A percentile compares a stretch with the other conserved stretches of the same genome.
Conservation (phyloP, 805 yeast genomes). For the Candida dajiaensis region DNA sequence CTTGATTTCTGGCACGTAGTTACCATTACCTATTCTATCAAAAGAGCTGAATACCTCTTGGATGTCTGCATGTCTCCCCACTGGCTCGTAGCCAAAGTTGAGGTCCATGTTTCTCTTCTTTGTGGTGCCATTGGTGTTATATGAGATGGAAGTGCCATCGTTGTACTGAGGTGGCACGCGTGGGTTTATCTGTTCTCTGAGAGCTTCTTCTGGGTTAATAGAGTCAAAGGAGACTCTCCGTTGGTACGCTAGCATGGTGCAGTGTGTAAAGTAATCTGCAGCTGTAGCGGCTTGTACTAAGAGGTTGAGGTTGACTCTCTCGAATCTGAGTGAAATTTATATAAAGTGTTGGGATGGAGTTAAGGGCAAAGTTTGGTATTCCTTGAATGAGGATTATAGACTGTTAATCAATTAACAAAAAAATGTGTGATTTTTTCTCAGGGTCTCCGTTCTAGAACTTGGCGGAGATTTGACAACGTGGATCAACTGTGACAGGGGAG, state of each 20-base stretch:
- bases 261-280: background rate
- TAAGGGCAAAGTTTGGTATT: too few relatives aligned
- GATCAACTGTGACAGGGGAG: background rate
- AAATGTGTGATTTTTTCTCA: background rate
- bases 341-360: too few relatives aligned
- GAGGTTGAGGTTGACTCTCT: too few relatives aligned
- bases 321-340: too few relatives aligned
- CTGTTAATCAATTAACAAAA: background rate
- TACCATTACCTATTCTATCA: conserved; percentile 6
- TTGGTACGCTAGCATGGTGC: conserved; percentile 9
- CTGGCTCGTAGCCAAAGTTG: conserved; percentile 18
- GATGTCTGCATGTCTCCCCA: conserved; percentile 12
- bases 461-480: background rate
- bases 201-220: conserved; percentile 13
- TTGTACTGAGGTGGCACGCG: conserved; percentile 23
- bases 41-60: conserved; percentile 14
- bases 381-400: background rate
- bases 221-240: conserved; percentile 24
- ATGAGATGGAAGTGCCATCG: background rate
- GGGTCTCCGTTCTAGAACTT: background rate
- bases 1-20: background rate
- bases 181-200: conserved; percentile 17
- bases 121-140: background rate
- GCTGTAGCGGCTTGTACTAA: too few relatives aligned
- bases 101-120: conserved; percentile 11